Percentiles rank a stretch among this genome's conserved stretches.
phyloP scores from a whole-genome alignment of 495 filamentous ascomycete species.

The Cercophora sp. region DNA sequence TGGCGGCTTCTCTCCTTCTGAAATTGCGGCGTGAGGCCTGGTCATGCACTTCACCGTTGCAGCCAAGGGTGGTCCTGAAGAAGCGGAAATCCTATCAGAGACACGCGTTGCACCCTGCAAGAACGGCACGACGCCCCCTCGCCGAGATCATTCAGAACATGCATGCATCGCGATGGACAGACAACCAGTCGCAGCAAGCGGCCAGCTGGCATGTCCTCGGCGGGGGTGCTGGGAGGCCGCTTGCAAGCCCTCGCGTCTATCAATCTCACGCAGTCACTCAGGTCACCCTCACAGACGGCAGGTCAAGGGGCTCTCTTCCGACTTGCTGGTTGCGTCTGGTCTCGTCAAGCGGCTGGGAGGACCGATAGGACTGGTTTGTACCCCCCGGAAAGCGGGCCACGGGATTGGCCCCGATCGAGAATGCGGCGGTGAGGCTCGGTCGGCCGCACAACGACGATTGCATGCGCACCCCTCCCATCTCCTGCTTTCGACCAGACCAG shows the following conservation, averaged over 20 bases:
- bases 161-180: conserved; percentile 3
- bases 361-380: too few species aligned
- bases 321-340: not conserved
- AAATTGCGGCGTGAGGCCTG: conserved; percentile 10
- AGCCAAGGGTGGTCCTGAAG: conserved; percentile 5
- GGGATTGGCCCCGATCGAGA: conserved; percentile 2
- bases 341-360: not conserved
- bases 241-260: not conserved
- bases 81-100: conserved; percentile 17
- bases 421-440: conserved; percentile 12
- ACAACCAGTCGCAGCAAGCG: not conserved
- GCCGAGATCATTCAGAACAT: conserved; percentile 12
- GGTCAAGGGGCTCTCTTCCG: conserved; percentile 5
- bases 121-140: conserved; percentile 14
- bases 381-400: not conserved
- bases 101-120: conserved; percentile 11
- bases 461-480: not conserved
- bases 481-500: not conserved
- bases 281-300: not conserved
- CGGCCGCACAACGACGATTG: not conserved
- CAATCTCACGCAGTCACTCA: not conserved
- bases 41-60: conserved; percentile 14
- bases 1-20: conserved; percentile 1
- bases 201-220: not conserved
- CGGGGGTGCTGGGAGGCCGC: conserved; percentile 7